A percentile compares a stretch with the other conserved stretches of the same genome.
Conservation (phyloP, 2,329 filamentous ascomycete genomes). For the Torrubiellomyces zombiae region DNA sequence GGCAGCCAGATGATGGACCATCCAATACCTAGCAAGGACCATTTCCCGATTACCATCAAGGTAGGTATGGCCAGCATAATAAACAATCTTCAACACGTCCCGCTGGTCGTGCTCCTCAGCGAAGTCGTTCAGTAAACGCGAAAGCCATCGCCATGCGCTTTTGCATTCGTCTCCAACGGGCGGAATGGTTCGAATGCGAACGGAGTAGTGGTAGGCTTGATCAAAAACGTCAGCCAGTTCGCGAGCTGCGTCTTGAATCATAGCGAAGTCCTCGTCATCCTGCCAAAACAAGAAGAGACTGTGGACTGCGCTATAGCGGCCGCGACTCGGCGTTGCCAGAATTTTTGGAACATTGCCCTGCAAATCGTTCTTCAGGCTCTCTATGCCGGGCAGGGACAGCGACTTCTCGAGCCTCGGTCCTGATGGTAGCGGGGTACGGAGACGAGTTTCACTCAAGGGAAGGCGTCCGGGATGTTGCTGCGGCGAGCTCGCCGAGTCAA, state of each 20-base stretch:
- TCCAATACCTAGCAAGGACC: slow-evolving; percentile 36
- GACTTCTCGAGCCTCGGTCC: slow-evolving; percentile 37
- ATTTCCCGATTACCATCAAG: slow-evolving; percentile 39
- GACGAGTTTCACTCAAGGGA: slow-evolving; percentile 28
- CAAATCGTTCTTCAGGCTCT: slow-evolving; percentile 34
- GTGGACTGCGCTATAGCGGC: slow-evolving; percentile 35
- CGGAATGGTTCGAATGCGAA: slow-evolving; percentile 32
- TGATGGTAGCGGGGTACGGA: slow-evolving; percentile 39
- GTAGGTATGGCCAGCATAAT: slow-evolving; percentile 38
- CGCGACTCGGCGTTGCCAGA: slow-evolving; percentile 30
- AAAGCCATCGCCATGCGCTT: slow-evolving; percentile 37
- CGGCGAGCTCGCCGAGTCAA: slow-evolving; percentile 22
- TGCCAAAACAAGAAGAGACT: slow-evolving; percentile 40
- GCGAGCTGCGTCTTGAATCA: slow-evolving; percentile 23
- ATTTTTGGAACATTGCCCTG: slow-evolving; percentile 32
- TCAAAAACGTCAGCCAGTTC: slow-evolving; percentile 34
- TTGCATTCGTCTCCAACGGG: slow-evolving; percentile 27
- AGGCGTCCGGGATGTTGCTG: slow-evolving; percentile 20
- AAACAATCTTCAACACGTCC: slow-evolving; percentile 41
- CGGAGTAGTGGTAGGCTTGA: slow-evolving; percentile 33
- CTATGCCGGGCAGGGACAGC: slow-evolving; percentile 30
- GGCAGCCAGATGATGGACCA: background rate
- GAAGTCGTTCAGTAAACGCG: slow-evolving; percentile 33
- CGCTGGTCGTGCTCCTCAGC: slow-evolving; percentile 35
- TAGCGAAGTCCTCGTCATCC: slow-evolving; percentile 29